Conservation (phyloP, 176 grass and related monocot species). For the Oryza meyeriana region DNA sequence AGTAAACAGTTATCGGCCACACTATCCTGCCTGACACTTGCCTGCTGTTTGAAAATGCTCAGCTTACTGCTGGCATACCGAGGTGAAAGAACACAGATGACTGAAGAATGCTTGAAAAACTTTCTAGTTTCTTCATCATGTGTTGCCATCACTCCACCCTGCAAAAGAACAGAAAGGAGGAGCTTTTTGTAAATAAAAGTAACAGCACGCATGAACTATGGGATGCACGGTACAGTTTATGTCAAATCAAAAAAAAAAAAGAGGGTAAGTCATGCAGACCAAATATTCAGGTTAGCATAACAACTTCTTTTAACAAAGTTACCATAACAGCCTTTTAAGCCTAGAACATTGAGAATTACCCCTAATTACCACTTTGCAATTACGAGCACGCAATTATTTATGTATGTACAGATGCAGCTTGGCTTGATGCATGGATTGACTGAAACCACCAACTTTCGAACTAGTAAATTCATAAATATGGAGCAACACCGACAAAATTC, state of each 20-base stretch:
- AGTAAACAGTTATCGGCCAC: neutral
- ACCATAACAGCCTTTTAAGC: neutral
- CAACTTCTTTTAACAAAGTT: conserved; percentile 2
- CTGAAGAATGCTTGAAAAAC: conserved; percentile 97
- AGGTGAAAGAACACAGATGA: conserved; percentile 89
- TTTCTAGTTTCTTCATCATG: conserved; percentile 96
- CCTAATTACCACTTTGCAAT: neutral
- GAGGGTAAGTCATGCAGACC: neutral
- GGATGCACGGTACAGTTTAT: neutral
- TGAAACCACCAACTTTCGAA: neutral
- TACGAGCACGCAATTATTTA: neutral
- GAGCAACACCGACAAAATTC: neutral
- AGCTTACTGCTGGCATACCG: conserved; percentile 95
- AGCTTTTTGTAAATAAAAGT: conserved; percentile 12
- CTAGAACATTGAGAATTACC: neutral
- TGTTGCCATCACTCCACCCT: conserved; percentile 94
- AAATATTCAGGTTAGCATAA: neutral
- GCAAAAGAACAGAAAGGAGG: conserved; percentile 30
- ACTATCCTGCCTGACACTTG: conserved; percentile 35
- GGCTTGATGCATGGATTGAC: neutral
- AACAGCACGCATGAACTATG: neutral
- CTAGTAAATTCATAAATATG: neutral
- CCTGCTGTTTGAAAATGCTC: conserved; percentile 97
- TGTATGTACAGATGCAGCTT: too few species aligned
- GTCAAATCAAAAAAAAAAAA: conserved; percentile 7